Percentiles rank a stretch among this genome's conserved stretches.
Evolutionary conservation across 305 asterid genomes (phyloP).

Genomic region (Ilex paraguariensis): DNA sequence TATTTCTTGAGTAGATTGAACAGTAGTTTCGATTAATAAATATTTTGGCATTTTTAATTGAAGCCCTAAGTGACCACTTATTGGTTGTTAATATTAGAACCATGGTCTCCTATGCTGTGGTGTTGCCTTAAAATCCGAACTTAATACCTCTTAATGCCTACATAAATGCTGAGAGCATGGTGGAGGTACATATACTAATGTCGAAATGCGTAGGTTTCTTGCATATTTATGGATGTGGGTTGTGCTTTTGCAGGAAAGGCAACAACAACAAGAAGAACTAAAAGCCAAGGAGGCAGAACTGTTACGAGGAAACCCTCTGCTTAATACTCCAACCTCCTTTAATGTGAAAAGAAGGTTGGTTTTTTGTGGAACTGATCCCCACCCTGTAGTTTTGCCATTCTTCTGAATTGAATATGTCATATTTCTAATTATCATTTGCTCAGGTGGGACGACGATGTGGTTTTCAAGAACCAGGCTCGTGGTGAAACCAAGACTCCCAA

Average conservation of each 20-base stretch:
- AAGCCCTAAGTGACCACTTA: too few relatives aligned
- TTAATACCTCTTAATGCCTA: too few relatives aligned
- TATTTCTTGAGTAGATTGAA: too few relatives aligned
- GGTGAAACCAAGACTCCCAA: constrained; percentile 69
- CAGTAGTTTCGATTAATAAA: too few relatives aligned
- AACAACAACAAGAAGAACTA: constrained; percentile 70
- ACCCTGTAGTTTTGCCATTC: neutral
- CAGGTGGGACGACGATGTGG: constrained; percentile 98
- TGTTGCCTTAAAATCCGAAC: too few relatives aligned
- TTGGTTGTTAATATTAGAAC: too few relatives aligned
- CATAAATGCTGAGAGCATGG: neutral
- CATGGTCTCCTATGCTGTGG: too few relatives aligned
- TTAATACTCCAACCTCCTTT: constrained; percentile 67
- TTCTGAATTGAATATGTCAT: too few relatives aligned
- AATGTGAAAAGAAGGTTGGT: constrained; percentile 77
- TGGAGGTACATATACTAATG: too few relatives aligned
- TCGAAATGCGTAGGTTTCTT: neutral
- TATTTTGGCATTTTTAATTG: too few relatives aligned
- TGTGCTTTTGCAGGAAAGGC: constrained; percentile 45
- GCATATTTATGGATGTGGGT: neutral
- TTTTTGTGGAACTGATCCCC: neutral
- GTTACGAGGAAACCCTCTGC: constrained; percentile 77
- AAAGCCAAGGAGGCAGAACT: constrained; percentile 82
- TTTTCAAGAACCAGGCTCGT: constrained; percentile 91
- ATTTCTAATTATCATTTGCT: neutral